A percentile compares a stretch with the other conserved stretches of the same genome.
Conservation (phyloP, 495 filamentous ascomycete species). For the Bombardia bombarda region DNA sequence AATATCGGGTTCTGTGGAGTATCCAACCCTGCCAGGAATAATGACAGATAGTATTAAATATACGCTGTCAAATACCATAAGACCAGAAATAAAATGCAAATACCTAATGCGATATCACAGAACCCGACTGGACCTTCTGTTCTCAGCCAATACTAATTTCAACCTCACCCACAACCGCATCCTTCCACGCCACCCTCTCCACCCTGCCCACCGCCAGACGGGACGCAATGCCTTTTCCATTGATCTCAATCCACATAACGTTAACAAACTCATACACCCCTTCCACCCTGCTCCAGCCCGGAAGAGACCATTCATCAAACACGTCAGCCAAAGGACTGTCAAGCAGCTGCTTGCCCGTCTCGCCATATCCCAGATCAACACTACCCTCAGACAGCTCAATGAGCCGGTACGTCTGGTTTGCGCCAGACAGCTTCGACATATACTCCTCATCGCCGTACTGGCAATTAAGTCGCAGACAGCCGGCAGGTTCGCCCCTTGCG, state of each 20-base stretch:
- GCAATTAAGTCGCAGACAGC: constrained; percentile 9
- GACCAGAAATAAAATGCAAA: too few species aligned
- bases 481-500: not conserved
- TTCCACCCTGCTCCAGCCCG: constrained; percentile 1
- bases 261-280: constrained; percentile 17
- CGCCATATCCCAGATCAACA: not conserved
- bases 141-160: constrained; percentile 9
- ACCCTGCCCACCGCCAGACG: constrained; percentile 16
- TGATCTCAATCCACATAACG: constrained; percentile 16
- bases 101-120: too few species aligned
- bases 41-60: too few species aligned
- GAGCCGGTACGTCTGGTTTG: not conserved
- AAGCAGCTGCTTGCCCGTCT: not conserved
- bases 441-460: not conserved
- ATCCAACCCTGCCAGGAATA: too few species aligned
- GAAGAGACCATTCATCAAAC: constrained; percentile 11
- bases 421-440: not conserved
- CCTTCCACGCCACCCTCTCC: constrained; percentile 11
- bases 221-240: constrained; percentile 9
- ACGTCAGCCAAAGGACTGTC: constrained; percentile 9
- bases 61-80: too few species aligned
- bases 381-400: constrained; percentile 11
- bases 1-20: too few species aligned
- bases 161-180: not conserved
- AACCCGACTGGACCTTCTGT: too few species aligned